phyloP scores from a whole-genome alignment of 768 basidiomycete species.

The Scleroderma citrinum region DNA sequence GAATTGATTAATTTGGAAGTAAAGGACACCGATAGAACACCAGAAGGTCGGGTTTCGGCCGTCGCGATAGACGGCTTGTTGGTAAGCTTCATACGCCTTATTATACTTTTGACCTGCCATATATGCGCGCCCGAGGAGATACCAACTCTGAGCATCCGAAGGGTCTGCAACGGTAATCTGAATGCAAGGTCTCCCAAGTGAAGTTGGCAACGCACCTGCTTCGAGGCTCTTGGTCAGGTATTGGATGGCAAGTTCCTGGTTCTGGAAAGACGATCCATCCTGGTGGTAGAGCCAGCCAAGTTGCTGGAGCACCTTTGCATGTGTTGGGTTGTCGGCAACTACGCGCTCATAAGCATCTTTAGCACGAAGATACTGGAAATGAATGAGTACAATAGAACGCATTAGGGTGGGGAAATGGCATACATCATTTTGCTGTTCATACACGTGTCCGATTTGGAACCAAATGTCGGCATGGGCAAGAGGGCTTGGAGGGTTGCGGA shows the following conservation, averaged over 20 bases:
- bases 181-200: neutral
- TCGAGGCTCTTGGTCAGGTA: conserved; percentile 94
- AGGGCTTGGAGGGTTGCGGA: conserved; percentile 91
- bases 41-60: conserved; percentile 99
- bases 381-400: conserved; percentile 9
- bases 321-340: conserved; percentile 84
- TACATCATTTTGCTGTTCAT: conserved; percentile 96
- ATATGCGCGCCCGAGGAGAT: conserved; percentile 94
- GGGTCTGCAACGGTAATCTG: conserved; percentile 52
- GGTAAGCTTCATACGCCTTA: conserved; percentile 99
- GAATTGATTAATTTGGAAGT: conserved; percentile 99
- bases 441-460: conserved; percentile 99
- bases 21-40: conserved; percentile 98
- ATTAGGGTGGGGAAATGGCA: conserved; percentile 20
- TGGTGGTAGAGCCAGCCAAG: conserved; percentile 98
- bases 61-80: conserved; percentile 98
- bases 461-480: conserved; percentile 97
- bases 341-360: conserved; percentile 97
- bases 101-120: conserved; percentile 99
- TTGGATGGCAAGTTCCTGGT: conserved; percentile 89
- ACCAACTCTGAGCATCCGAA: conserved; percentile 97
- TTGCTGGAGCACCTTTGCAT: conserved; percentile 96
- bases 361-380: conserved; percentile 70
- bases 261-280: conserved; percentile 90
- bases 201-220: conserved; percentile 55